These are phyloP conservation scores for Microcyclosporella mali DNA, from an alignment of 2,329 filamentous ascomycete species.

Conservation along the genomic window DNA sequence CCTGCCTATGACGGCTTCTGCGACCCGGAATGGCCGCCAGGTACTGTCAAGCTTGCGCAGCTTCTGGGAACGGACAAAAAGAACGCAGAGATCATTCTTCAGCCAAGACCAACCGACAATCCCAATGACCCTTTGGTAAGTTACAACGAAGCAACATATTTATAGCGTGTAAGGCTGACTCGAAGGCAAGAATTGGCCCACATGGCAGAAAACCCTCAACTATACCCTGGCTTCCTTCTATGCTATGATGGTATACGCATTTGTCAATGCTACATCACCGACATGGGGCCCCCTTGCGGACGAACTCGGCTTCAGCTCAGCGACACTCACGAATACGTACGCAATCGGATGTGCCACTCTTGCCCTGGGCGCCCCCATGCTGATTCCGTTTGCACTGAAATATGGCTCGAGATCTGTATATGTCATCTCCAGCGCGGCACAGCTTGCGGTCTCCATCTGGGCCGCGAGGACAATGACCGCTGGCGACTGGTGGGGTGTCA, in stretches of 20 bases:
- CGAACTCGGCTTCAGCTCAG: constrained; percentile 40
- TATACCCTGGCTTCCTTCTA: constrained; percentile 40
- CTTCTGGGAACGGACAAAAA: constrained; percentile 15
- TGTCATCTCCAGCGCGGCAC: constrained; percentile 42
- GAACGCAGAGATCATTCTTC: constrained; percentile 29
- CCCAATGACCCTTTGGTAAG: constrained; percentile 36
- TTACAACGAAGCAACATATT: not conserved
- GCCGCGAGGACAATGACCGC: constrained; percentile 38
- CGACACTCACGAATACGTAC: constrained; percentile 40
- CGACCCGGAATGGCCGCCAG: constrained; percentile 25
- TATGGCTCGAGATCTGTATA: constrained; percentile 48
- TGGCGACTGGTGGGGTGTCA: constrained; percentile 41
- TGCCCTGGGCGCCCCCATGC: constrained; percentile 43
- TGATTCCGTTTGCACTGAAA: constrained; percentile 48
- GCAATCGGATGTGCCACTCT: constrained; percentile 44
- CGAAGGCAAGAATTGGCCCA: constrained; percentile 39
- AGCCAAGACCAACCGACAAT: constrained; percentile 34
- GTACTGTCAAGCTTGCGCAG: constrained; percentile 23
- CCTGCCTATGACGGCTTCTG: constrained; percentile 17
- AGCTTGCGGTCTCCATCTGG: constrained; percentile 47
- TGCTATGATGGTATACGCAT: constrained; percentile 38
- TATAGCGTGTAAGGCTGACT: not conserved
- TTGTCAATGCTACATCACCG: constrained; percentile 37
- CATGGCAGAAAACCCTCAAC: constrained; percentile 37
- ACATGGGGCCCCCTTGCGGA: constrained; percentile 40